Conservation (phyloP, 1,284 basidiomycete genomes). For the Trichosporon sp. region DNA sequence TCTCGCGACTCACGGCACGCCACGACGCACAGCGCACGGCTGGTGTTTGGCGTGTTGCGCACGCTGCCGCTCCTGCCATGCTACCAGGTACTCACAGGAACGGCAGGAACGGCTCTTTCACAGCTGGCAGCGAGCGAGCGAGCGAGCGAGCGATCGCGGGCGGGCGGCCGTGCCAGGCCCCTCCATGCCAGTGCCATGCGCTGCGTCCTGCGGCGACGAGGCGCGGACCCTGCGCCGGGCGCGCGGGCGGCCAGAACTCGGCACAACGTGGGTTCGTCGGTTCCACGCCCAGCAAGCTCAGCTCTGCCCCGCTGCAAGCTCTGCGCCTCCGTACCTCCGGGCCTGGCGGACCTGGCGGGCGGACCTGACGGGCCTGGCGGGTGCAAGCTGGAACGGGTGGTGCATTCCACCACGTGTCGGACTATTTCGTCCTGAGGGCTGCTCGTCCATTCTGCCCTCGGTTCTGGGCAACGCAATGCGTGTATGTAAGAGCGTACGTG, state of each 20-base stretch:
- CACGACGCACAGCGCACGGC: neutral
- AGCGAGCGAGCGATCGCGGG: neutral
- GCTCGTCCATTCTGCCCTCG: neutral
- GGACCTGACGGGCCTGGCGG: neutral
- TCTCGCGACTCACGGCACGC: neutral
- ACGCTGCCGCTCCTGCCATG: neutral
- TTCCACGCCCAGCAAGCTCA: no score
- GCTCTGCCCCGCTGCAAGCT: no score
- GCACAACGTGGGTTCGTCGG: neutral
- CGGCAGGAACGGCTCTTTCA: neutral
- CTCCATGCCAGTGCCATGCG: neutral
- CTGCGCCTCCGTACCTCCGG: neutral
- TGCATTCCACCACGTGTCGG: neutral
- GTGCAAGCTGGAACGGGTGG: neutral
- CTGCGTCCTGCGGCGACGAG: neutral
- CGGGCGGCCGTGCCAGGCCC: neutral
- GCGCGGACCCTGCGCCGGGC: neutral
- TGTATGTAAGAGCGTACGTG: neutral
- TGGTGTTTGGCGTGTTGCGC: no score
- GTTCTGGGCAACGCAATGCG: neutral
- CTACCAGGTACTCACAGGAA: constrained; percentile 4
- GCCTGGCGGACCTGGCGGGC: no score
- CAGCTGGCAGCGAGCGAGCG: no score
- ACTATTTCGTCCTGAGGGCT: neutral
- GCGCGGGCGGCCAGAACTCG: neutral